phyloP scores from a whole-genome alignment of 2,329 filamentous ascomycete species.

The Penicillium sp. region DNA sequence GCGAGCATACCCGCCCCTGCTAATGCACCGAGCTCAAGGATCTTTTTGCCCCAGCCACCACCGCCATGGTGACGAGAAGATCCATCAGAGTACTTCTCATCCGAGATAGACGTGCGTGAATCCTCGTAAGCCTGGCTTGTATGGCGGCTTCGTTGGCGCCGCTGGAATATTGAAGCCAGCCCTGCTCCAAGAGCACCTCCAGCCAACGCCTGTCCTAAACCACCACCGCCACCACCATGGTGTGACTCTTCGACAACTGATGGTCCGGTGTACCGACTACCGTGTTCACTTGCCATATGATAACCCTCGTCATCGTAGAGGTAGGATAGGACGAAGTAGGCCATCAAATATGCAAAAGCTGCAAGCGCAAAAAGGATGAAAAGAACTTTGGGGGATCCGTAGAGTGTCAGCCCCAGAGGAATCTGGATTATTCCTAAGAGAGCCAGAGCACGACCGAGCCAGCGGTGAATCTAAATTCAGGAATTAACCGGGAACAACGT shows the following conservation, averaged over 20 bases:
- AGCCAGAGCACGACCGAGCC: constrained; percentile 75
- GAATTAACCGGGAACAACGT: not conserved
- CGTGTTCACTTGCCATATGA: constrained; percentile 54
- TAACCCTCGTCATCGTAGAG: constrained; percentile 54
- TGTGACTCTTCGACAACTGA: constrained; percentile 50
- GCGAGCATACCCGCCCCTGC: constrained; percentile 63
- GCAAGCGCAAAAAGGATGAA: constrained; percentile 86
- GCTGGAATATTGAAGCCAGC: constrained; percentile 51
- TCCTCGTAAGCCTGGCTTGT: constrained; percentile 44
- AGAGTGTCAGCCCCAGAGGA: constrained; percentile 83
- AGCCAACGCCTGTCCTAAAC: constrained; percentile 48
- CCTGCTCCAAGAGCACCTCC: constrained; percentile 57
- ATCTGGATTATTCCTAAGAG: constrained; percentile 84
- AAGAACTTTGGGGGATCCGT: constrained; percentile 79
- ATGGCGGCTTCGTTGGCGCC: constrained; percentile 44
- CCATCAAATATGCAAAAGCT: constrained; percentile 67
- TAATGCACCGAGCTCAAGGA: constrained; percentile 61
- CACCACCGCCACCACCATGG: constrained; percentile 47
- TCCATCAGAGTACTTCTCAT: constrained; percentile 65
- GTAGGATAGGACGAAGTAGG: constrained; percentile 80
- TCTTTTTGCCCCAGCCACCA: constrained; percentile 60
- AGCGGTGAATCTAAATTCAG: constrained; percentile 73
- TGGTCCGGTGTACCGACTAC: constrained; percentile 55
- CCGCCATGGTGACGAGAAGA: constrained; percentile 36
- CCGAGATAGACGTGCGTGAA: constrained; percentile 58